These are phyloP conservation scores for Chondrus crispus DNA, from an alignment of 23 red algal genomes.

Conservation along the genomic window DNA sequence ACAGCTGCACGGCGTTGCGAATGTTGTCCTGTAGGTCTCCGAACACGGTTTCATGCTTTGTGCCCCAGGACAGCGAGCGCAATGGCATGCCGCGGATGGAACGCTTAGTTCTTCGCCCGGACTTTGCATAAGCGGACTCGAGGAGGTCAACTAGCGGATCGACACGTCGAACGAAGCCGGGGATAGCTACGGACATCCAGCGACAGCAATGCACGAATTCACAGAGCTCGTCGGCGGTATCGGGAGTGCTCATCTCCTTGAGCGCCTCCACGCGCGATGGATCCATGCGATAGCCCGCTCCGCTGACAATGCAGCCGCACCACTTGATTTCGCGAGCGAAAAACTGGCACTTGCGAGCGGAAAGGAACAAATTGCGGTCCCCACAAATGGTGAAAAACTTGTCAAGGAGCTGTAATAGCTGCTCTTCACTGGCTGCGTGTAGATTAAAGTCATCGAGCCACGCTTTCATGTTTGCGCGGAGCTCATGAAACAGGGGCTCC, in stretches of 20 bases:
- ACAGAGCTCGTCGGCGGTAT: conserved; percentile 16
- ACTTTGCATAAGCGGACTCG: neutral
- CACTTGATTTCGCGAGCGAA: neutral
- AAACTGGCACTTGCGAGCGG: neutral
- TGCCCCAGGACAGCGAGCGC: neutral
- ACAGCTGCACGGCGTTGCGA: neutral
- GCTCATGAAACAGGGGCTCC: neutral
- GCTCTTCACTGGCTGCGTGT: neutral
- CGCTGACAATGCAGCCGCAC: neutral
- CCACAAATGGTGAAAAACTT: neutral
- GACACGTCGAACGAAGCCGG: neutral
- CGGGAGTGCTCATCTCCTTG: neutral
- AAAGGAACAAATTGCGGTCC: neutral
- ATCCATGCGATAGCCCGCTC: neutral
- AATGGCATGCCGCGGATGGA: neutral
- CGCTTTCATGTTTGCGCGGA: neutral
- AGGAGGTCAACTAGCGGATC: neutral
- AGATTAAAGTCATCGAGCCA: conserved; percentile 40
- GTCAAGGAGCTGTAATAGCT: neutral
- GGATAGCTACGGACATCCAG: conserved; percentile 8
- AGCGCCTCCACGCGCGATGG: neutral
- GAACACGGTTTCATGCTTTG: neutral
- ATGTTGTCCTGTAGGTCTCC: neutral
- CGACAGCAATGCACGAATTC: conserved; percentile 28
- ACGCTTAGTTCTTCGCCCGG: neutral